Evolutionary conservation across 352 stramenopile species (phyloP).

Genomic region (Phytophthora fragariaefolia): DNA sequence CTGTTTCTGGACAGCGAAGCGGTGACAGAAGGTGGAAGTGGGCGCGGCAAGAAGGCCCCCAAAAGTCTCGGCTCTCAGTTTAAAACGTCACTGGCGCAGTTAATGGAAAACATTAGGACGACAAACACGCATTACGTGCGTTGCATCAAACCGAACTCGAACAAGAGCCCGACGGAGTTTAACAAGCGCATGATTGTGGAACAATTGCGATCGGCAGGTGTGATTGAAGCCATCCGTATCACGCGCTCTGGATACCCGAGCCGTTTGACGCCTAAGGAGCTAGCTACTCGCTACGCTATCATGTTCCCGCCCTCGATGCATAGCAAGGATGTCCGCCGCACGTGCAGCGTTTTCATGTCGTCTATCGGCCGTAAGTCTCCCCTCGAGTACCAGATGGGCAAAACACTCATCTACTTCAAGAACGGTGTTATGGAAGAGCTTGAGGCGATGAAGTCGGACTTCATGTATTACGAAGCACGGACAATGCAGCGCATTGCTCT

Average conservation of each 20-base stretch:
- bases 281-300: slow-evolving; percentile 86
- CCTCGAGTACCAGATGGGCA: slow-evolving; percentile 91
- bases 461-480: slow-evolving; percentile 91
- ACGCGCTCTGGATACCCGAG: slow-evolving; percentile 91
- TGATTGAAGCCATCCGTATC: slow-evolving; percentile 94
- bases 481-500: slow-evolving; percentile 85
- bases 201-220: slow-evolving; percentile 90
- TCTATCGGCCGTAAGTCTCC: slow-evolving; percentile 85
- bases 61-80: slow-evolving; percentile 89
- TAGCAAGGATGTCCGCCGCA: slow-evolving; percentile 76
- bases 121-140: slow-evolving; percentile 91
- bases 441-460: slow-evolving; percentile 93
- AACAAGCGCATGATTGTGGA: slow-evolving; percentile 93
- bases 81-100: slow-evolving; percentile 78
- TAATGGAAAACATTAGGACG: slow-evolving; percentile 89
- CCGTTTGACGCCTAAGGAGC: slow-evolving; percentile 89
- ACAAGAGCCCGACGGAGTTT: slow-evolving; percentile 88
- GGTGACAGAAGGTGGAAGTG: slow-evolving; percentile 40
- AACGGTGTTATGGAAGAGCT: slow-evolving; percentile 95
- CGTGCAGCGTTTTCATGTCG: slow-evolving; percentile 82
- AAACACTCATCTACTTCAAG: slow-evolving; percentile 97
- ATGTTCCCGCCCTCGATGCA: slow-evolving; percentile 92
- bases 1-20: slow-evolving; percentile 79
- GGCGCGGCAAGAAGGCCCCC: slow-evolving; percentile 57
- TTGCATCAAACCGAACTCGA: slow-evolving; percentile 91